Conservation (phyloP, 164 flowering plant genomes). For the Tetracentron sinense region DNA sequence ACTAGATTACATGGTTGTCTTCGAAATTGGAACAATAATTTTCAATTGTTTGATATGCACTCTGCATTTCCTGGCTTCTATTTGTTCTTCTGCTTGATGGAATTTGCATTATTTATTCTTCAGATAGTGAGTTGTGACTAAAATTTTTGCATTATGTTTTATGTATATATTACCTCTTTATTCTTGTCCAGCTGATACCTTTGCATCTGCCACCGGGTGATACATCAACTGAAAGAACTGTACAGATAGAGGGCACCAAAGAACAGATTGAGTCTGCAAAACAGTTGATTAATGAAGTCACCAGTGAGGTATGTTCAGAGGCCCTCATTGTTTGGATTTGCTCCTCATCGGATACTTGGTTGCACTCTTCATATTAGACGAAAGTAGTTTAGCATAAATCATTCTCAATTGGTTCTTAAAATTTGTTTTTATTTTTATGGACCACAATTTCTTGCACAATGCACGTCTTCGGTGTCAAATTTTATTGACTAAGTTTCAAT, state of each 20-base stretch:
- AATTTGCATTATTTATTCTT: too few species aligned
- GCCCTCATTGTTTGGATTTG: neutral
- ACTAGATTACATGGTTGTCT: neutral
- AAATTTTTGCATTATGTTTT: neutral
- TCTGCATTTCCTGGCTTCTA: neutral
- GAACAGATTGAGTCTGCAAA: conserved; percentile 94
- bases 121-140: neutral
- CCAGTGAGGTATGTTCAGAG: conserved; percentile 72
- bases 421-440: neutral
- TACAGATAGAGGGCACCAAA: conserved; percentile 82
- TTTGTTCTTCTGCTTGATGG: neutral
- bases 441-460: neutral
- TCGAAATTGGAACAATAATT: too few species aligned
- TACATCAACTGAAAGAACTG: conserved; percentile 68
- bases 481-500: too few species aligned
- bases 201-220: conserved; percentile 95
- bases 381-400: neutral
- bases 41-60: neutral
- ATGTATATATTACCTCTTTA: neutral
- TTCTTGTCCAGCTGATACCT: conserved; percentile 67
- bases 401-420: neutral
- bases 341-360: neutral
- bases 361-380: too few species aligned
- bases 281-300: conserved; percentile 81
- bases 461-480: neutral